phyloP scores from a whole-genome alignment of 192 early-diverging fungal species.

The Coemansia sp. region DNA sequence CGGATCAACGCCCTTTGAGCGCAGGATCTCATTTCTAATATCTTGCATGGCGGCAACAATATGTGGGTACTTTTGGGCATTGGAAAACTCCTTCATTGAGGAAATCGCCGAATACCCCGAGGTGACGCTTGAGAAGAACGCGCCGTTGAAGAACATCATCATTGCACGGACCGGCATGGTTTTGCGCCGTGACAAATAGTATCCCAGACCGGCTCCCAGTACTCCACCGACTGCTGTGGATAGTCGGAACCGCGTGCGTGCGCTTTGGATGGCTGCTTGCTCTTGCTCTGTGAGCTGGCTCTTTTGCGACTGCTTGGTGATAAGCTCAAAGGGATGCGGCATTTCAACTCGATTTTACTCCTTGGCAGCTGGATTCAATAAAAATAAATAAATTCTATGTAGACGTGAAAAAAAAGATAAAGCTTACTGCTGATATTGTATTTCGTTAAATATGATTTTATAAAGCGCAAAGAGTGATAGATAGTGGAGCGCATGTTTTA shows the following conservation, averaged over 20 bases:
- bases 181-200: conserved; percentile 16
- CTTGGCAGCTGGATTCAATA: background rate
- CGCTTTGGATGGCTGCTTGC: conserved; percentile 9
- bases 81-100: conserved; percentile 16
- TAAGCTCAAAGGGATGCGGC: conserved; percentile 13
- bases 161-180: conserved; percentile 4
- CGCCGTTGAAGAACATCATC: conserved; percentile 14
- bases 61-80: conserved; percentile 31
- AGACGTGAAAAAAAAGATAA: background rate
- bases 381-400: background rate
- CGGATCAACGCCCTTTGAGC: conserved; percentile 27
- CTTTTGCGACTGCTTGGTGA: conserved; percentile 20
- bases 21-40: conserved; percentile 26
- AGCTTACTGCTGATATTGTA: too few species aligned
- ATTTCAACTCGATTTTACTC: conserved; percentile 1
- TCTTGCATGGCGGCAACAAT: conserved; percentile 31
- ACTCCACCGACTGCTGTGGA: conserved; percentile 6
- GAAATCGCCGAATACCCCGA: background rate
- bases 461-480: too few species aligned
- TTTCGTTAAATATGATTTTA: too few species aligned
- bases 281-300: conserved; percentile 23
- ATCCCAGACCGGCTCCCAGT: conserved; percentile 19
- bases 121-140: conserved; percentile 7
- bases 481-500: too few species aligned
- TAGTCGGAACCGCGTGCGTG: background rate